Evolutionary conservation across 2,329 filamentous ascomycete genomes (phyloP).

Genomic region (Penicillium freii): DNA sequence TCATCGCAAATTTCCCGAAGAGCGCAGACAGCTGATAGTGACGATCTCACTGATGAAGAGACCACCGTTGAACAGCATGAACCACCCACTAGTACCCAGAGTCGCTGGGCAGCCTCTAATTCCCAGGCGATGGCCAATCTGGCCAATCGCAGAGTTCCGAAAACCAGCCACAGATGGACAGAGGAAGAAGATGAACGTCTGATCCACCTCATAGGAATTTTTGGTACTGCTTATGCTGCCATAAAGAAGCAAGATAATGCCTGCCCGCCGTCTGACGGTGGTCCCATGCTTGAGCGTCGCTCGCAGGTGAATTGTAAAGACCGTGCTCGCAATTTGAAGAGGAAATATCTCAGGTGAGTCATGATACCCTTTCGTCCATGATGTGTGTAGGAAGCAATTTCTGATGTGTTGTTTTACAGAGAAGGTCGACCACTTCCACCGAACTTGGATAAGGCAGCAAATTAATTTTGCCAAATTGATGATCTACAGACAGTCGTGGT

Average conservation of each 20-base stretch:
- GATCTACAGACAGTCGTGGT: background rate
- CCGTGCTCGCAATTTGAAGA: constrained; percentile 55
- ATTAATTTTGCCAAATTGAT: background rate
- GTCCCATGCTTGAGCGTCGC: constrained; percentile 38
- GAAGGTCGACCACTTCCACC: background rate
- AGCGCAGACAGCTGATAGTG: background rate
- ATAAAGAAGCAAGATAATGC: constrained; percentile 42
- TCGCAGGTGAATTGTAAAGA: constrained; percentile 56
- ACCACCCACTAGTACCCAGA: background rate
- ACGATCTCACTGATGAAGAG: background rate
- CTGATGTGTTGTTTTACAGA: background rate
- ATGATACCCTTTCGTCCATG: background rate
- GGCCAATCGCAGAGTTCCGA: background rate
- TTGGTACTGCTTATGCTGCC: constrained; percentile 48
- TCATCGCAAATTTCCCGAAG: background rate
- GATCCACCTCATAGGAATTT: constrained; percentile 48
- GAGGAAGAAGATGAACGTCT: constrained; percentile 45
- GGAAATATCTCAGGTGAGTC: constrained; percentile 39
- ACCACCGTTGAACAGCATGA: background rate
- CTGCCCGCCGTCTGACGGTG: constrained; percentile 29
- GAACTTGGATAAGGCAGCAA: background rate
- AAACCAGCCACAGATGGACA: constrained; percentile 33
- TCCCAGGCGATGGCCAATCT: background rate
- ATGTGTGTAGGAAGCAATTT: background rate
- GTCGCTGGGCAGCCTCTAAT: background rate